Base-by-base conservation (phyloP, 2,329 filamentous ascomycete species). In the Biscogniauxia mediterranea region DNA sequence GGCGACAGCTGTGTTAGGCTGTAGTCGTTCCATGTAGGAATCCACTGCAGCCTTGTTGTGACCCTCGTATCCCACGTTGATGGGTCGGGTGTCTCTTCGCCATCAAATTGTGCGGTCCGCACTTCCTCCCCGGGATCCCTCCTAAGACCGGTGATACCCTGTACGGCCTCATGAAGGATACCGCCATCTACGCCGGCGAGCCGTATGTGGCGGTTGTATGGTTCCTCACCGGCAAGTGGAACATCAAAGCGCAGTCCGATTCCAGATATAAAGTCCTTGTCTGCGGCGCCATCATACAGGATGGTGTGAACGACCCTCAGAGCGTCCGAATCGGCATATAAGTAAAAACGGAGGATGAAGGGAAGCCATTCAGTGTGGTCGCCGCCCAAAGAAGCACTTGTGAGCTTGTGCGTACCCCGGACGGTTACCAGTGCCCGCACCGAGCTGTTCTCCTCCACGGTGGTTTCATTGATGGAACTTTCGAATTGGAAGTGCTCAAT, bases 1-100 rank as follows among this genome's bases (percentile, higher is more conserved):
- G 85, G 74, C 0, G 85, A 87, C 0, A 86, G 75, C 66, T 89
- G 86, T 0, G 75, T 76, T 15, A 89, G 73, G 19, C 77, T 80
- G 68, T 83, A 89, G 64, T 87, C 84, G 56, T 78, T 81, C 84
- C 84, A 89, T 0, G 77, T 71, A 0, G 85, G 85, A 54, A 88
- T 80, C 81, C 83, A 88, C 46, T 82, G 77, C 4, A 86, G 68
- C 2, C 80, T 71, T 8, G 75, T 76, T 0, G 79, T 75, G 3
- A 84, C 77, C 52, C 76, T 71, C 3, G 76, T 71, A 63, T 81
- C 77, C 82, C 83, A 83, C 0, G 80, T 81, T 1, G 73, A 69
- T 3, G 76, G 69, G 52, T 78, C 75, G 0, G 83, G 77, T 1
- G 79, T 73, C 58, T 77, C 71, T 49, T 75, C 68, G 52, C 84